Conservation (phyloP, 2,329 filamentous ascomycete species). For the Acephala macrosclerotiorum region DNA sequence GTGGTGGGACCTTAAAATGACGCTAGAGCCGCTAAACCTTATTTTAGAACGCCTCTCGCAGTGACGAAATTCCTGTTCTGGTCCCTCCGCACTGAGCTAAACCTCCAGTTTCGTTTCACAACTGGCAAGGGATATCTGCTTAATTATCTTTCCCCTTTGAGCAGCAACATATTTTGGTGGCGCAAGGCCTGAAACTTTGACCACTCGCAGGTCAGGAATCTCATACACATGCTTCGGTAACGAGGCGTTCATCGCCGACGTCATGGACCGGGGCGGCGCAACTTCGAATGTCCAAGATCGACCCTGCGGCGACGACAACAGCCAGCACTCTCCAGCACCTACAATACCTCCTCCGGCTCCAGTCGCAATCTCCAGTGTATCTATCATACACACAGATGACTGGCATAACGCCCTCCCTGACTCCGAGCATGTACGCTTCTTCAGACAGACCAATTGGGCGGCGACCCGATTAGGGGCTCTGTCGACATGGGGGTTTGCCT, state of each 20-base stretch:
- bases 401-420: conserved; percentile 34
- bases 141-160: not conserved
- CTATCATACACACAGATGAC: conserved; percentile 11
- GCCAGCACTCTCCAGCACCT: too few species aligned
- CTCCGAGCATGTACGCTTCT: conserved; percentile 35
- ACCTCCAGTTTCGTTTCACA: not conserved
- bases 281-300: not conserved
- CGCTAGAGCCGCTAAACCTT: too few species aligned
- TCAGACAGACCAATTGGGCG: conserved; percentile 36
- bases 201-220: not conserved
- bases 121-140: not conserved
- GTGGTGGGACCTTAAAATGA: not conserved
- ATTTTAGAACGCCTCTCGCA: too few species aligned
- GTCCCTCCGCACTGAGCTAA: not conserved
- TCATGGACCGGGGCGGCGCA: not conserved
- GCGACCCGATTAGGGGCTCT: conserved; percentile 34
- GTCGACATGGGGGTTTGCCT: conserved; percentile 29
- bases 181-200: not conserved
- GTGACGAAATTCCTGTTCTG: not conserved
- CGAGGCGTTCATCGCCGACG: conserved; percentile 5
- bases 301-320: not conserved
- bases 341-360: not conserved
- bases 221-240: not conserved
- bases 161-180: not conserved
- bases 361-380: not conserved